Base-by-base conservation (phyloP, 108 stramenopile genomes). In the Fragilariopsis cylindrus region DNA sequence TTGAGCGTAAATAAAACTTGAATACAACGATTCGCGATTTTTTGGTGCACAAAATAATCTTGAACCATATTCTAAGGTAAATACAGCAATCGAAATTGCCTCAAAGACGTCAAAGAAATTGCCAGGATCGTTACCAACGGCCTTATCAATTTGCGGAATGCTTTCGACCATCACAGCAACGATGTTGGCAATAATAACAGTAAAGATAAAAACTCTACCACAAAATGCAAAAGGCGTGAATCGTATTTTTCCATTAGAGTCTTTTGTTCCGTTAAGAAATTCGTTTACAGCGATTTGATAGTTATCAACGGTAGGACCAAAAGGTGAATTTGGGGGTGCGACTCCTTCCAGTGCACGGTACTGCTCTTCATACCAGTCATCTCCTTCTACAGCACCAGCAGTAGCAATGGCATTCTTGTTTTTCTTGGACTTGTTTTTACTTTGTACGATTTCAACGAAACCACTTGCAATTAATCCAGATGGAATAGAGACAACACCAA, bases 401-500 rank as follows among this genome's bases (percentile, higher is more conserved):
- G 19, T 62, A 62, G 16, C 75, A 47, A 56, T 41, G 9, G 45
- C 18, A 13, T 40, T 60, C 52, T 48, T 56, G 42, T 41, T 54
- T 50, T 71, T 74, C 60, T 71, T 72, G 40, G 71, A 77, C 53
- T 87, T 88, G 57, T 77, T 68, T 58, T 91, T 92, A 70, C 87
- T 89, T 60, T 93, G 90, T 9, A 96, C 88, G 68, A 96, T 89
- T 21, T 95, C 88, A 2, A 88, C 84, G 77, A 96, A 96, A 4
- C 94, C 94, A 68, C 83, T 84, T 21, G 96, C 96, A 67, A 97
- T 91, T 44, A 97, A 70, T 50, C 92, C 92, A 7, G 90, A 90
- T 2, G 96, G 96, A 57, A 97, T 86, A 4, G 96, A 88, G 5
- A 95, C 90, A 3, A 97, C 91, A 4, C 96, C 96, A 42, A 97